Evolutionary conservation across 371 early-diverging fungal genomes (phyloP).

Genomic region (Saksenaea oblongispora): DNA sequence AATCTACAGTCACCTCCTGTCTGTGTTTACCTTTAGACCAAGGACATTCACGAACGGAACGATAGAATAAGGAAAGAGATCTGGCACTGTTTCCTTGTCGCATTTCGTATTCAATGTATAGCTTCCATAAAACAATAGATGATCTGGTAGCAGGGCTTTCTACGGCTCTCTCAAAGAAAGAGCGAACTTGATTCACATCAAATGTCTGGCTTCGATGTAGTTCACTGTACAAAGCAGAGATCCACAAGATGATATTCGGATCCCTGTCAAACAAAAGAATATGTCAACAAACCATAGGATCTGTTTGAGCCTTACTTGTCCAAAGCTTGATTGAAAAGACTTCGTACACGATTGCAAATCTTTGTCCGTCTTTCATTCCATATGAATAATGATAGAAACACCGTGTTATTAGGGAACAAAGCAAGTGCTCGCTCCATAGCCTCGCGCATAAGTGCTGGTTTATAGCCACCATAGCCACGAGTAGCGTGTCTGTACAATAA

Average conservation of each 20-base stretch:
- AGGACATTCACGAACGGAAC: conserved; percentile 67
- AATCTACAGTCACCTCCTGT: background rate
- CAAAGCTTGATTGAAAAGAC: conserved; percentile 42
- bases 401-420: conserved; percentile 62
- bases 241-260: conserved; percentile 60
- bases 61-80: conserved; percentile 58
- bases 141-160: conserved; percentile 51
- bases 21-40: conserved; percentile 65
- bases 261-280: conserved; percentile 25
- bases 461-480: conserved; percentile 32
- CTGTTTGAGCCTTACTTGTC: conserved; percentile 30
- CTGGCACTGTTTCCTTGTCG: conserved; percentile 30
- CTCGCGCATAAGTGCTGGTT: conserved; percentile 54
- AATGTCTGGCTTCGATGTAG: conserved; percentile 59
- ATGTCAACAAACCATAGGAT: conserved; percentile 1
- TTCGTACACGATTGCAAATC: conserved; percentile 65
- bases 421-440: conserved; percentile 47
- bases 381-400: conserved; percentile 59
- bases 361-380: conserved; percentile 71
- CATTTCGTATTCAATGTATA: conserved; percentile 62
- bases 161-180: conserved; percentile 62
- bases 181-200: conserved; percentile 56
- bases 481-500: conserved; percentile 47
- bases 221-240: conserved; percentile 63
- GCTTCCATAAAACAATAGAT: conserved; percentile 61